phyloP scores from a whole-genome alignment of 768 basidiomycete species.

The Hebeloma cylindrosporum region DNA sequence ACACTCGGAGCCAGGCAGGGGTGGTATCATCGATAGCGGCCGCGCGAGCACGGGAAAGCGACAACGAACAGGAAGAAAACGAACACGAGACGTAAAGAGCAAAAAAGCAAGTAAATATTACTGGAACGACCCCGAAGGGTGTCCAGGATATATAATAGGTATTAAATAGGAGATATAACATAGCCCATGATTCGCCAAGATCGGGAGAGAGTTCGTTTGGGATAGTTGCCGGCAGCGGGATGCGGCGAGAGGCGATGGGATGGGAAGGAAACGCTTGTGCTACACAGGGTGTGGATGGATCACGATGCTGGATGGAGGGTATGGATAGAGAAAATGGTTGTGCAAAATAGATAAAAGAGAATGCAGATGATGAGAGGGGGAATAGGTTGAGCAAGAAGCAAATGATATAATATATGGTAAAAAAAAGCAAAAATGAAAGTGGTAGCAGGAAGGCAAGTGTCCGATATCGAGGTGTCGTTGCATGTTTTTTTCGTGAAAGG shows the following conservation, averaged over 20 bases:
- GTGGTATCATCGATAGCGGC: no score
- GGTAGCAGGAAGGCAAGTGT: slow-evolving; percentile 6
- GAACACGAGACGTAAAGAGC: background rate
- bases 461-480: slow-evolving; percentile 7
- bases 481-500: slow-evolving; percentile 17
- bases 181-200: slow-evolving; percentile 21
- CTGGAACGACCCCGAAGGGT: slow-evolving; percentile 11
- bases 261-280: slow-evolving; percentile 12
- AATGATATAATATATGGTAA: background rate
- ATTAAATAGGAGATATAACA: slow-evolving; percentile 27
- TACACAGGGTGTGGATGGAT: slow-evolving; percentile 14
- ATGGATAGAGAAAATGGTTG: slow-evolving; percentile 3
- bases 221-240: background rate
- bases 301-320: slow-evolving; percentile 12
- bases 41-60: background rate
- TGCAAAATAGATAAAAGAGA: slow-evolving; percentile 11
- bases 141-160: slow-evolving; percentile 11
- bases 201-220: slow-evolving; percentile 6
- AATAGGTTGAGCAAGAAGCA: slow-evolving; percentile 9
- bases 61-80: no score
- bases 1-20: background rate
- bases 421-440: slow-evolving; percentile 6
- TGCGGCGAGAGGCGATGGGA: slow-evolving; percentile 10
- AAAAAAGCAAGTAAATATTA: slow-evolving; percentile 22
- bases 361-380: slow-evolving; percentile 10